A percentile compares a stretch with the other conserved stretches of the same genome.
These are phyloP conservation scores for Cladosporium sphaerospermum DNA, from an alignment of 2,329 filamentous ascomycete genomes.

Conservation along the genomic window DNA sequence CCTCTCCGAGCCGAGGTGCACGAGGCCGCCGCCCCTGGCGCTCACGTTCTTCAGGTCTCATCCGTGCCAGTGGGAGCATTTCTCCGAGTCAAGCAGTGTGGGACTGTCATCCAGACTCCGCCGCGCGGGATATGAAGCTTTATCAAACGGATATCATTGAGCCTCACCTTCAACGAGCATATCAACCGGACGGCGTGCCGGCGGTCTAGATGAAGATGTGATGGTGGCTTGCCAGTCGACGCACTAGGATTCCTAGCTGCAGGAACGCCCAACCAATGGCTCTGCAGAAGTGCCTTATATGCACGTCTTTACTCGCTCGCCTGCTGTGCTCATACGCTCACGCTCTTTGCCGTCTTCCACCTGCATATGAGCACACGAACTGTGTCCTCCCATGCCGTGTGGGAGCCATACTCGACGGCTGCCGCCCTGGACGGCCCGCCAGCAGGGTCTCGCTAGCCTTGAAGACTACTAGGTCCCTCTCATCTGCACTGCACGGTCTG, in stretches of 20 bases:
- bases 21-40: background rate
- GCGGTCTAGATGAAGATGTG: conserved; percentile 12
- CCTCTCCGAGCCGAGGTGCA: too few species aligned
- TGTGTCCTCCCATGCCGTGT: conserved; percentile 18
- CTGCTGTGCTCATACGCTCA: conserved; percentile 14
- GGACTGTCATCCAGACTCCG: background rate
- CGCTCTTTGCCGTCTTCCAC: conserved; percentile 14
- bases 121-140: conserved; percentile 1
- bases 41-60: background rate
- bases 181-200: background rate
- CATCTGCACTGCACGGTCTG: conserved; percentile 15
- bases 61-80: background rate
- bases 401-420: conserved; percentile 19
- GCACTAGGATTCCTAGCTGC: conserved; percentile 12
- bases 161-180: background rate
- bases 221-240: conserved; percentile 2
- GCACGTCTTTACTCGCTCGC: conserved; percentile 12
- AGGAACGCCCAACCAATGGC: conserved; percentile 7
- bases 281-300: conserved; percentile 4
- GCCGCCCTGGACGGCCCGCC: conserved; percentile 11
- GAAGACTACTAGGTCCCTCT: conserved; percentile 10
- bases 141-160: conserved; percentile 1
- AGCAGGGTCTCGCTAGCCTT: conserved; percentile 13
- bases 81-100: background rate
- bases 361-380: conserved; percentile 22